Percentiles rank a stretch among this genome's conserved stretches.
Evolutionary conservation across 257 asterid species (phyloP).

Genomic region (Rhazya stricta): DNA sequence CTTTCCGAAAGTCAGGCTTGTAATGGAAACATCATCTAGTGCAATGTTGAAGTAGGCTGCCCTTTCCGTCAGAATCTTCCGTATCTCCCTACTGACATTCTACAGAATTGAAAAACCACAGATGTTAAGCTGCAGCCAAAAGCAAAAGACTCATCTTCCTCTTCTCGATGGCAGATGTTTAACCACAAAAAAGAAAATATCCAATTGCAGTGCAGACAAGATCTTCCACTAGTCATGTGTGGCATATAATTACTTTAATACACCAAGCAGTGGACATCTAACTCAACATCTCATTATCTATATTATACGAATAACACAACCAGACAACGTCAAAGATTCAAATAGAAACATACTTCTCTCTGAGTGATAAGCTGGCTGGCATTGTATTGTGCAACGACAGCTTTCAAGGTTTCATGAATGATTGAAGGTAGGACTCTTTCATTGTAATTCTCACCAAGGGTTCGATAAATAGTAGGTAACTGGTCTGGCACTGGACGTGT

Average conservation of each 20-base stretch:
- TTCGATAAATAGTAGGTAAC: slow-evolving; percentile 73
- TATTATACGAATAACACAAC: background rate
- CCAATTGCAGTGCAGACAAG: background rate
- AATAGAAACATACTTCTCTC: slow-evolving; percentile 59
- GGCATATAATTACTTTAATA: background rate
- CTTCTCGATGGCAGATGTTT: background rate
- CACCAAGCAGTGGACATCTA: background rate
- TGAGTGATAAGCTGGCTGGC: slow-evolving; percentile 96
- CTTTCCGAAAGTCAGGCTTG: slow-evolving; percentile 72
- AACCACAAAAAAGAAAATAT: background rate
- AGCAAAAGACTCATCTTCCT: background rate
- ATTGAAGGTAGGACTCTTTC: slow-evolving; percentile 88
- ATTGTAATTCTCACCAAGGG: slow-evolving; percentile 82
- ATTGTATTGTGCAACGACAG: slow-evolving; percentile 90
- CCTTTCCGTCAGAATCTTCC: slow-evolving; percentile 72
- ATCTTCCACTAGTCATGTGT: background rate
- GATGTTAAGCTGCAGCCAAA: background rate
- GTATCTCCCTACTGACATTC: slow-evolving; percentile 84
- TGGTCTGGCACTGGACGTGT: slow-evolving; percentile 84
- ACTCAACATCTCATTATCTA: background rate
- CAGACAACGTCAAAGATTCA: background rate
- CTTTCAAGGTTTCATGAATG: slow-evolving; percentile 81
- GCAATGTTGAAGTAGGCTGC: slow-evolving; percentile 85
- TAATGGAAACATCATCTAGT: slow-evolving; percentile 89
- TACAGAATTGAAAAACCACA: slow-evolving; percentile 18